phyloP scores from a whole-genome alignment of 208 protist genomes.

The Leishmania tarentolae region DNA sequence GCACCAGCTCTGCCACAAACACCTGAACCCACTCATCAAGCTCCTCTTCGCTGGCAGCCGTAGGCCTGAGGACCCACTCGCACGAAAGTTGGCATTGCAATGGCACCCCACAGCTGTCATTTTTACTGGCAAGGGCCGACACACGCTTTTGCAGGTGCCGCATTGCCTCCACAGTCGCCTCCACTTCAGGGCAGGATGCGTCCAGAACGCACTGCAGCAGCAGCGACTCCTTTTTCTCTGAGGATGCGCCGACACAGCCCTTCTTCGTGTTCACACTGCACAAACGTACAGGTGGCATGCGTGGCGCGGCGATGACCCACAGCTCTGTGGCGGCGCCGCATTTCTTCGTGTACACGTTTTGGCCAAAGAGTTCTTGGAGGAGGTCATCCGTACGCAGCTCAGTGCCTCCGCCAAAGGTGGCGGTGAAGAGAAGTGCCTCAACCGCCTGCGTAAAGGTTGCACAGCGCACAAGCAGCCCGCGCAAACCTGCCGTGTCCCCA shows the following conservation, averaged over 20 bases:
- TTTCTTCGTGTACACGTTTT: neutral
- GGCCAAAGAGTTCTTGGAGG: neutral
- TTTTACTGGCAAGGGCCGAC: neutral
- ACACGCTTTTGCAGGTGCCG: neutral
- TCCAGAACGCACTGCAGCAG: constrained; percentile 3
- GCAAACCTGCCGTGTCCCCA: neutral
- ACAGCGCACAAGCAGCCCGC: constrained; percentile 9
- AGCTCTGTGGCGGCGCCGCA: neutral
- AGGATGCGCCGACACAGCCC: neutral
- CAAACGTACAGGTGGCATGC: neutral
- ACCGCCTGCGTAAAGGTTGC: constrained; percentile 1
- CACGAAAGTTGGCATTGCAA: neutral
- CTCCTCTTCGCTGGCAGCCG: neutral
- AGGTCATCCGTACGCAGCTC: neutral
- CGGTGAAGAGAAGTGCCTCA: constrained; percentile 10
- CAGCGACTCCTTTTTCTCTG: neutral
- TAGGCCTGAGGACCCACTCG: constrained; percentile 1
- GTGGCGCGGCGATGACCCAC: constrained; percentile 1
- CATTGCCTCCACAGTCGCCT: neutral
- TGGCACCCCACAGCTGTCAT: neutral
- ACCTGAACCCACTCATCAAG: neutral
- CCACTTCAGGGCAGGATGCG: constrained; percentile 1
- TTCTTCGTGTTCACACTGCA: neutral
- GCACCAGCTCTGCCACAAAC: neutral
- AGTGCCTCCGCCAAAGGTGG: neutral